These are phyloP conservation scores for Komagataella ulmi DNA, from an alignment of 805 yeast species.

Conservation along the genomic window DNA sequence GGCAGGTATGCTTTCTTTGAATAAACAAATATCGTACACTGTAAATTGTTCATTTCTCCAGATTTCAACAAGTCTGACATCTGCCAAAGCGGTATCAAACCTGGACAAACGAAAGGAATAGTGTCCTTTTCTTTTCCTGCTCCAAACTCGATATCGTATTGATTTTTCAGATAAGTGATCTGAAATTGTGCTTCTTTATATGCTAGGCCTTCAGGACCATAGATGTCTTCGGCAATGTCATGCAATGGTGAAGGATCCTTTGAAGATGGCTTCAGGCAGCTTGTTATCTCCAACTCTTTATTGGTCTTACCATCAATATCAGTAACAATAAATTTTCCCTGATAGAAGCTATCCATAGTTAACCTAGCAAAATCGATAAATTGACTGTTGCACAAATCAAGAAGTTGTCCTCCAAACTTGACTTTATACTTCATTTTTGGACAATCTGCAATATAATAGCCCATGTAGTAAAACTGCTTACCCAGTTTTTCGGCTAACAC, in stretches of 20 bases:
- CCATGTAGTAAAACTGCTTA: constrained; percentile 56
- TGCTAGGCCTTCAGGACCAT: constrained; percentile 22
- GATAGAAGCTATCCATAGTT: neutral
- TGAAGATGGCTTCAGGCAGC: neutral
- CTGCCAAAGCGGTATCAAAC: constrained; percentile 34
- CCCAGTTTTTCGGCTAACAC: constrained; percentile 33
- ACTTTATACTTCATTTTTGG: constrained; percentile 73
- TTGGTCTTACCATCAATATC: neutral
- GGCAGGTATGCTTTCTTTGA: neutral
- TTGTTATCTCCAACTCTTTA: constrained; percentile 1
- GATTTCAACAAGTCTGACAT: constrained; percentile 11
- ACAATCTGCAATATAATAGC: constrained; percentile 71
- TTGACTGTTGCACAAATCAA: constrained; percentile 23
- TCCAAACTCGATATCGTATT: constrained; percentile 7
- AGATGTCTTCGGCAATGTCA: constrained; percentile 22
- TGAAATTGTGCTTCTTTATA: constrained; percentile 5
- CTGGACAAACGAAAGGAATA: constrained; percentile 35
- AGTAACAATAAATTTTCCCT: neutral
- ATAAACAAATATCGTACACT: too few species aligned
- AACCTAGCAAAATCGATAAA: neutral
- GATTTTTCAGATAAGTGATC: constrained; percentile 4
- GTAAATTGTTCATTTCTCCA: neutral
- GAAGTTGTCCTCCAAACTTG: constrained; percentile 62
- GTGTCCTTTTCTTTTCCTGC: neutral
- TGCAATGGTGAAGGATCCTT: neutral